Conservation (phyloP, 75 land plant genomes). For the Selaginella moellendorffii region DNA sequence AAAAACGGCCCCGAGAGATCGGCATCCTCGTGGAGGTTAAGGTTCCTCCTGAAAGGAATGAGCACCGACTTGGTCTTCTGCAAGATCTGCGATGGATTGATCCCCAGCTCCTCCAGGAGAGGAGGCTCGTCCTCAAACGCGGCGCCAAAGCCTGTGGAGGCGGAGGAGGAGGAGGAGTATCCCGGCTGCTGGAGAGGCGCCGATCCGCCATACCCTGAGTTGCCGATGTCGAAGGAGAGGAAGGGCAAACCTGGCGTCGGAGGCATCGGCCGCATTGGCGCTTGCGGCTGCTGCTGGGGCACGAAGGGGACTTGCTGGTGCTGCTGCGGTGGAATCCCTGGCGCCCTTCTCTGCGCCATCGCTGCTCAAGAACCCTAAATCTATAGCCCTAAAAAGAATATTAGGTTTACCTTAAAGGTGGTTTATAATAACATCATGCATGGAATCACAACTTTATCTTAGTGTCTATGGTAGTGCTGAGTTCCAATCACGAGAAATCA, state of each 20-base stretch:
- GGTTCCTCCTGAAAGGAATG: slow-evolving; percentile 45
- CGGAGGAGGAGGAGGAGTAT: slow-evolving; percentile 9
- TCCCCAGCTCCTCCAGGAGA: slow-evolving; percentile 78
- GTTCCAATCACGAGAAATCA: too few relatives aligned
- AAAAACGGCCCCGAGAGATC: slow-evolving; percentile 85
- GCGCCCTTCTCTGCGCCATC: neutral
- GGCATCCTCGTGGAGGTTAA: slow-evolving; percentile 69
- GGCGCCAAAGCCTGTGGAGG: slow-evolving; percentile 6
- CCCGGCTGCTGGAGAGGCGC: slow-evolving; percentile 19
- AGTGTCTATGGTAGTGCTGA: too few relatives aligned
- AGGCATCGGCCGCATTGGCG: neutral
- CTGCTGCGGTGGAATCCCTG: neutral
- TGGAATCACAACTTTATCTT: too few relatives aligned
- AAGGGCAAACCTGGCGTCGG: slow-evolving; percentile 44
- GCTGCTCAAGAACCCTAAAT: too few relatives aligned
- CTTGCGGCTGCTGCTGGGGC: too few relatives aligned
- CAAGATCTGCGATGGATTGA: slow-evolving; percentile 70
- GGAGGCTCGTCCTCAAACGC: slow-evolving; percentile 88
- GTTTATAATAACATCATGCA: too few relatives aligned
- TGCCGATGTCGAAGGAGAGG: slow-evolving; percentile 67
- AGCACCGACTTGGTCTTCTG: slow-evolving; percentile 58
- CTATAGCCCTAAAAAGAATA: too few relatives aligned
- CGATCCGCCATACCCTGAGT: slow-evolving; percentile 32
- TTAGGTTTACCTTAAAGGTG: too few relatives aligned
- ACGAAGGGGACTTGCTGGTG: neutral